These are phyloP conservation scores for Actinomortierella ambigua DNA, from an alignment of 371 early-diverging fungal species.

Conservation along the genomic window DNA sequence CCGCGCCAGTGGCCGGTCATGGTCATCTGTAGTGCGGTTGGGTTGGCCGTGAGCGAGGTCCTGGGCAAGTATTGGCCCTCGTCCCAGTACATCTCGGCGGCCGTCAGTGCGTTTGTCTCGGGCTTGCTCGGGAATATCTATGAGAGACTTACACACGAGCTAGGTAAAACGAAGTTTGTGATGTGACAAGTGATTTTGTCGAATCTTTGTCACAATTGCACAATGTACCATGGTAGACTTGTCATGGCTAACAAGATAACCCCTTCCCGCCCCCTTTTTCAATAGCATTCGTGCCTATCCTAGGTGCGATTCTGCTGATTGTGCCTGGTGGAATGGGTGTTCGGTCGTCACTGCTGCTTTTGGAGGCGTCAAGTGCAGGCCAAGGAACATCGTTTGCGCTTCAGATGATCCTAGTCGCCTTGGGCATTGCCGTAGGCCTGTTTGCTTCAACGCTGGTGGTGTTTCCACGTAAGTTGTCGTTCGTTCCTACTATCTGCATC, in stretches of 20 bases:
- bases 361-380: conserved; percentile 47
- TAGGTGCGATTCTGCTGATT: conserved; percentile 59
- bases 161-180: conserved; percentile 15
- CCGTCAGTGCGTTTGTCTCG: conserved; percentile 61
- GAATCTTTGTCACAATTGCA: not conserved
- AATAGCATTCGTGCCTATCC: conserved; percentile 60
- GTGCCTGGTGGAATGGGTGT: conserved; percentile 66
- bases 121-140: conserved; percentile 62
- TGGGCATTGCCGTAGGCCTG: conserved; percentile 62
- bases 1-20: conserved; percentile 47
- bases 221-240: not conserved
- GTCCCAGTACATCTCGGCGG: conserved; percentile 46
- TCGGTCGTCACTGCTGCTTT: conserved; percentile 35
- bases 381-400: conserved; percentile 57
- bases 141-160: conserved; percentile 57
- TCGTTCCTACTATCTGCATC: not conserved
- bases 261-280: not conserved
- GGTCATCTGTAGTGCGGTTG: conserved; percentile 32
- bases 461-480: conserved; percentile 49
- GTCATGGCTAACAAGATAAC: not conserved
- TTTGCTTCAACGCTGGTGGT: conserved; percentile 62
- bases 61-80: conserved; percentile 27
- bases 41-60: conserved; percentile 26
- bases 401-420: conserved; percentile 54
- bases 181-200: not conserved